Conservation (phyloP, 345 rosid species). For the Salix koriyanagi region DNA sequence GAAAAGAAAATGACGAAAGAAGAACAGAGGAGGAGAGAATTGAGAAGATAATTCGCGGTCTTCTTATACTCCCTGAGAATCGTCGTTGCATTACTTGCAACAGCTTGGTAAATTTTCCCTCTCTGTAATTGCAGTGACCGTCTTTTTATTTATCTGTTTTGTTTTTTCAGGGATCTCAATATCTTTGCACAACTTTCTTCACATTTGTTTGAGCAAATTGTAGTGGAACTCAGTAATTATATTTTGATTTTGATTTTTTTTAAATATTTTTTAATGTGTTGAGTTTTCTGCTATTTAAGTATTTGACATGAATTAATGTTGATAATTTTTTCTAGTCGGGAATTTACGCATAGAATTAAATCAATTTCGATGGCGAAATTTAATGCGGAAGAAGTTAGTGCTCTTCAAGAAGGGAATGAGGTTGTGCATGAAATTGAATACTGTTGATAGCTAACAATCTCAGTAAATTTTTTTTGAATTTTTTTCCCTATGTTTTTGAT, state of each 20-base stretch:
- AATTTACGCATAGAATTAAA: conserved; percentile 86
- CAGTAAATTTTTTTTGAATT: not conserved
- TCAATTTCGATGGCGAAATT: conserved; percentile 92
- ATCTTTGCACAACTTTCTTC: conserved; percentile 83
- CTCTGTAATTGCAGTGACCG: too few relatives aligned
- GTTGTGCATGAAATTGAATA: conserved; percentile 19
- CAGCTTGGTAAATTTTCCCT: conserved; percentile 41
- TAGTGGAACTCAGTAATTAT: conserved; percentile 78
- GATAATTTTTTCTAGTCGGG: conserved; percentile 49
- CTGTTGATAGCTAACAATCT: not conserved
- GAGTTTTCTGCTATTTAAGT: not conserved
- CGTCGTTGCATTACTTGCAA: conserved; percentile 84
- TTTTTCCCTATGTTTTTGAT: not conserved
- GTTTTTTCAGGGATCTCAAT: conserved; percentile 75
- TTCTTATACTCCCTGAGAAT: conserved; percentile 73
- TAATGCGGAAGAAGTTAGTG: conserved; percentile 66
- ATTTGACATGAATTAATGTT: not conserved
- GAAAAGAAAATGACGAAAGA: conserved; percentile 45
- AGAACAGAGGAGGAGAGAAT: conserved; percentile 58
- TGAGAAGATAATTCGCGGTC: conserved; percentile 63
- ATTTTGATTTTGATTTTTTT: not conserved
- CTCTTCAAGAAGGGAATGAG: conserved; percentile 87
- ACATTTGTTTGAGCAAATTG: conserved; percentile 86
- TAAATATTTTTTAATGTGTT: not conserved
- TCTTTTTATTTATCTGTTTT: not conserved